phyloP scores from a whole-genome alignment of 2,329 filamentous ascomycete genomes.

The Cordyceps sp. region DNA sequence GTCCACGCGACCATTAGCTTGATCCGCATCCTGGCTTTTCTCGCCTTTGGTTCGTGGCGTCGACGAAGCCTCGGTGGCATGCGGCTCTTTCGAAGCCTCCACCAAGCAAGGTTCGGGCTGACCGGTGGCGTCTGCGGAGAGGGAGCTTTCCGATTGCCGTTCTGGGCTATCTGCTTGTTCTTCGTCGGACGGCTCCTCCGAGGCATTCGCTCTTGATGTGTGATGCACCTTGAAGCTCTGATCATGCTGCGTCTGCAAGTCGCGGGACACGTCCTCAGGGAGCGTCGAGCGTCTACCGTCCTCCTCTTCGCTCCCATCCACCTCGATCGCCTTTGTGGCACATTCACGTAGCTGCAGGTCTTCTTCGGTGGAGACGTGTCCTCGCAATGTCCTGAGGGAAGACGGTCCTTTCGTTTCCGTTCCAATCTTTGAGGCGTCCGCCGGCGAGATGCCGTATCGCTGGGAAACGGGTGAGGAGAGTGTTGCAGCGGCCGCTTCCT shows the following conservation, averaged over 20 bases:
- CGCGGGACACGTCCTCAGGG: not conserved
- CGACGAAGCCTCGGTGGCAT: too few relatives aligned
- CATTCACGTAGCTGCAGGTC: too few relatives aligned
- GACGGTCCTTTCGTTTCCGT: not conserved
- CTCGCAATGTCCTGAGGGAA: not conserved
- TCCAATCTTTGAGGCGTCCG: not conserved
- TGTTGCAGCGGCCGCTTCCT: conserved; percentile 7
- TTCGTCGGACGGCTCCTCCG: not conserved
- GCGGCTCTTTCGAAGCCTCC: too few relatives aligned
- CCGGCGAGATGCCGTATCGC: conserved; percentile 1
- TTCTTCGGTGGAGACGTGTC: not conserved
- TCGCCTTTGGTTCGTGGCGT: not conserved
- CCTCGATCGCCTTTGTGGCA: not conserved
- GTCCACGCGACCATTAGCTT: not conserved
- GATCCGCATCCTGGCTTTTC: not conserved
- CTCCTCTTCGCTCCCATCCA: not conserved
- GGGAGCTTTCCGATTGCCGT: too few relatives aligned
- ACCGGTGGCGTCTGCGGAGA: too few relatives aligned
- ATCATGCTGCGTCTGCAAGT: conserved; percentile 13
- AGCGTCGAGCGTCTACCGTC: not conserved
- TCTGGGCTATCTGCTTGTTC: not conserved
- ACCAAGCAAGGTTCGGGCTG: too few relatives aligned
- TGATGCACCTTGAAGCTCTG: conserved; percentile 13
- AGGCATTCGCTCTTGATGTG: not conserved
- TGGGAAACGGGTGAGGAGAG: conserved; percentile 13